phyloP scores from a whole-genome alignment of 495 filamentous ascomycete species.

The Parathielavia appendiculata region DNA sequence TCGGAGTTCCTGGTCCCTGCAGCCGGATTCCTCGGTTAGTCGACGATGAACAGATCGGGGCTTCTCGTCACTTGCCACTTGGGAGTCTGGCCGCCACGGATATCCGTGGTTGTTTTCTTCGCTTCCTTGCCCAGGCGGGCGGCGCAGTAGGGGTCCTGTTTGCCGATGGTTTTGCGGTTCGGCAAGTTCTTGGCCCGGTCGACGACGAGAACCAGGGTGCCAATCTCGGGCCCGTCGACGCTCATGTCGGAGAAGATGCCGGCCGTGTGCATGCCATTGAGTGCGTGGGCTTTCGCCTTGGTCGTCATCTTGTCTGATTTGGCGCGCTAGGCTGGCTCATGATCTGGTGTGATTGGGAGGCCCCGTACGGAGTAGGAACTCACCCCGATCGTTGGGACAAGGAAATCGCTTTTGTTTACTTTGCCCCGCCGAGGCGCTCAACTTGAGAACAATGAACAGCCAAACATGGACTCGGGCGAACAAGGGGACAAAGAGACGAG shows the following conservation, averaged over 20 bases:
- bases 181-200: conserved; percentile 95
- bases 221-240: conserved; percentile 89
- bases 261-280: conserved; percentile 65
- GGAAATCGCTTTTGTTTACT: conserved; percentile 27
- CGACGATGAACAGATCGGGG: not conserved
- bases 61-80: conserved; percentile 62
- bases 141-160: conserved; percentile 97
- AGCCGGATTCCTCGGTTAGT: conserved; percentile 12
- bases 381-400: not conserved
- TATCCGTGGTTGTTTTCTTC: conserved; percentile 93
- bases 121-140: conserved; percentile 93
- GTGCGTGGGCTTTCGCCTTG: conserved; percentile 40
- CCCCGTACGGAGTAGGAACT: not conserved
- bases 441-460: not conserved
- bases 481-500: not conserved
- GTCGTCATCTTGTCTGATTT: conserved; percentile 37
- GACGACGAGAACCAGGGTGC: conserved; percentile 84
- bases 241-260: conserved; percentile 96
- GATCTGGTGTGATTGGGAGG: conserved; percentile 2
- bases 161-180: conserved; percentile 93
- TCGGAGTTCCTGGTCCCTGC: conserved; percentile 94
- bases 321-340: conserved; percentile 17
- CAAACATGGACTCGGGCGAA: not conserved
- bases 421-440: conserved; percentile 8
- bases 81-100: conserved; percentile 90